These are phyloP conservation scores for Ettlia oleoabundans DNA, from an alignment of 139 green algal genomes.

Conservation along the genomic window DNA sequence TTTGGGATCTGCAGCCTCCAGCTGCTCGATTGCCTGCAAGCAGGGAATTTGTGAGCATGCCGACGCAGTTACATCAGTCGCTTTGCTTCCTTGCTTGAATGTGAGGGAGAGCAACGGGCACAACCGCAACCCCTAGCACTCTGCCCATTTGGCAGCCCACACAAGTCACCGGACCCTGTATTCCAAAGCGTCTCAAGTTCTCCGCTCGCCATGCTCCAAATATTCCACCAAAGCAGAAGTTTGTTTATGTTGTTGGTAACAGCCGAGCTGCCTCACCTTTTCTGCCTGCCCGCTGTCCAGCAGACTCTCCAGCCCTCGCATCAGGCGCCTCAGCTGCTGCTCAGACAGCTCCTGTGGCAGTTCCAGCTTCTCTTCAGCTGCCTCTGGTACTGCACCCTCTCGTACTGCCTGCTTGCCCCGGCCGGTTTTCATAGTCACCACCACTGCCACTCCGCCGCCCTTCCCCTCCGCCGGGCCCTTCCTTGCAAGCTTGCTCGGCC, in stretches of 20 bases:
- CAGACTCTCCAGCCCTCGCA: neutral
- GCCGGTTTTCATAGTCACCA: too few relatives aligned
- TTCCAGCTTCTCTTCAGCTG: neutral
- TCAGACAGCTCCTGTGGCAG: constrained; percentile 16
- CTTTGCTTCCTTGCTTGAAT: too few relatives aligned
- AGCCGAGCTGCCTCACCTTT: neutral
- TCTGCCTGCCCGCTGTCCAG: neutral
- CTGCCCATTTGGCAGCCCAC: too few relatives aligned
- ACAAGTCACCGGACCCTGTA: too few relatives aligned
- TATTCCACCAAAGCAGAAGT: neutral
- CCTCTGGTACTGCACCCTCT: neutral
- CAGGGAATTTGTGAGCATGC: too few relatives aligned
- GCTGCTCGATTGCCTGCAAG: neutral
- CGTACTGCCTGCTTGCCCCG: neutral
- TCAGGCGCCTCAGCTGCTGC: constrained; percentile 11
- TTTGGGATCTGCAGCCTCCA: constrained; percentile 1
- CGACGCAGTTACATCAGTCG: too few relatives aligned
- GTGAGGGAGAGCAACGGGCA: too few relatives aligned
- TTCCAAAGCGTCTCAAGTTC: too few relatives aligned
- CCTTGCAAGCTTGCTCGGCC: constrained; percentile 1
- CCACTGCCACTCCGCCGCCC: too few relatives aligned
- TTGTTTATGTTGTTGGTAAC: neutral
- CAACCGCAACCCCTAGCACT: too few relatives aligned
- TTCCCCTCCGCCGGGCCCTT: neutral
- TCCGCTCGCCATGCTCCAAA: too few relatives aligned